Evolutionary conservation across 805 yeast species (phyloP).

Genomic region (Nakazawaea wickerhamii): DNA sequence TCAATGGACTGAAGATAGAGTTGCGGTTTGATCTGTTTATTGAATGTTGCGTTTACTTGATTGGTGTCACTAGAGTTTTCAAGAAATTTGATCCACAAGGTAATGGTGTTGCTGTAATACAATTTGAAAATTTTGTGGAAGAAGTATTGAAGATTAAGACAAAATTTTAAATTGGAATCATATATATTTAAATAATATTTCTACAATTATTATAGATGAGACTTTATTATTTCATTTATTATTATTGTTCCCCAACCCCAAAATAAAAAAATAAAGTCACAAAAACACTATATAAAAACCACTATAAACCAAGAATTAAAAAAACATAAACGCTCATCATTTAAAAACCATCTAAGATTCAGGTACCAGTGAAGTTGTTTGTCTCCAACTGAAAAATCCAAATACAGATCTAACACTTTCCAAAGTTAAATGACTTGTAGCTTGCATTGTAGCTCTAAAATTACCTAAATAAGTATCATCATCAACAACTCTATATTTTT

Average conservation of each 20-base stretch:
- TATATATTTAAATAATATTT: no score
- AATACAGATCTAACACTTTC: neutral
- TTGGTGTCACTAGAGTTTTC: conserved; percentile 73
- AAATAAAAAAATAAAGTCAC: neutral
- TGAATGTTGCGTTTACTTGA: conserved; percentile 70
- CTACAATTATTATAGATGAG: neutral
- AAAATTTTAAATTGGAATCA: conserved; percentile 11
- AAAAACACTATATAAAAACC: neutral
- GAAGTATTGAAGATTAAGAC: conserved; percentile 25
- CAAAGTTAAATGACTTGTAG: conserved; percentile 20
- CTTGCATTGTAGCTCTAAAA: conserved; percentile 27
- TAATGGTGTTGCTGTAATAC: conserved; percentile 65
- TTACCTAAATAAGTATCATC: conserved; percentile 28
- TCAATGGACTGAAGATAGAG: conserved; percentile 4
- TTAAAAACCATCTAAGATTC: neutral
- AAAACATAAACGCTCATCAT: neutral
- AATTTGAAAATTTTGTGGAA: conserved; percentile 60
- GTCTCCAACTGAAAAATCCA: neutral
- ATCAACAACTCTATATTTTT: conserved; percentile 34
- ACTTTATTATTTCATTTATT: neutral
- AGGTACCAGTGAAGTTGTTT: neutral
- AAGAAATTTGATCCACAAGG: conserved; percentile 71
- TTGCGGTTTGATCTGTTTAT: conserved; percentile 78
- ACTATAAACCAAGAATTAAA: neutral
- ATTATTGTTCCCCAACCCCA: conserved; percentile 2